A percentile compares a stretch with the other conserved stretches of the same genome.
phyloP scores from a whole-genome alignment of 202 grass and related monocot species.

The Musa balbisiana region DNA sequence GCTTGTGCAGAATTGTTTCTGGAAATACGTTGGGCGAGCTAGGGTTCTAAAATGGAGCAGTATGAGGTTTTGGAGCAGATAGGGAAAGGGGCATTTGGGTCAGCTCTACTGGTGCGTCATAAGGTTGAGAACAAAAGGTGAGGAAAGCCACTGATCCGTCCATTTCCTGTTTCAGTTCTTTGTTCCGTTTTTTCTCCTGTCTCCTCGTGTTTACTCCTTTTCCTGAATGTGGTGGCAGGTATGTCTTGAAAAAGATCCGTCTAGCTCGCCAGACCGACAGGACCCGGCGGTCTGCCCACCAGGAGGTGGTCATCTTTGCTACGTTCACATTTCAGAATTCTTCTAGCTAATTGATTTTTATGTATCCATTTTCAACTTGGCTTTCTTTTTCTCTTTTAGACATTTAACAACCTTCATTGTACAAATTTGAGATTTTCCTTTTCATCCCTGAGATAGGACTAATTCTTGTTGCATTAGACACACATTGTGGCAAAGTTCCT shows the following conservation, averaged over 20 bases:
- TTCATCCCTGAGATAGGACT: no score
- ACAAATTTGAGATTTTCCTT: no score
- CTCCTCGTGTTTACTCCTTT: no score
- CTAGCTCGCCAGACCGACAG: conserved; percentile 78
- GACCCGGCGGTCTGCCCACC: conserved; percentile 77
- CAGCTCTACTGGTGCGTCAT: conserved; percentile 74
- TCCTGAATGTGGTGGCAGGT: conserved; percentile 31
- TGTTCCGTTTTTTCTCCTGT: no score
- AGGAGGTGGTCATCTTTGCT: conserved; percentile 39
- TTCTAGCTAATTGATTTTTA: neutral
- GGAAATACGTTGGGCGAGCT: neutral
- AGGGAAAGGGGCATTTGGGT: conserved; percentile 88
- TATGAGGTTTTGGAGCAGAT: conserved; percentile 95
- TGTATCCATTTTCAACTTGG: neutral
- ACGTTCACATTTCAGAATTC: neutral
- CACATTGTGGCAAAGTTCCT: no score
- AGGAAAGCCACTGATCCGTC: conserved; percentile 1
- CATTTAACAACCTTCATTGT: no score
- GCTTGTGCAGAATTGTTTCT: neutral
- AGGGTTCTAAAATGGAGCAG: conserved; percentile 46
- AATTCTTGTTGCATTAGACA: no score
- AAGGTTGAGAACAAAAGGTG: conserved; percentile 83
- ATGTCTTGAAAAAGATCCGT: conserved; percentile 94
- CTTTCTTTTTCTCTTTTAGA: no score
- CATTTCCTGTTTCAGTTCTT: conserved; percentile 4